Conservation (phyloP, 2,329 filamentous ascomycete species). For the Alternaria sp. region DNA sequence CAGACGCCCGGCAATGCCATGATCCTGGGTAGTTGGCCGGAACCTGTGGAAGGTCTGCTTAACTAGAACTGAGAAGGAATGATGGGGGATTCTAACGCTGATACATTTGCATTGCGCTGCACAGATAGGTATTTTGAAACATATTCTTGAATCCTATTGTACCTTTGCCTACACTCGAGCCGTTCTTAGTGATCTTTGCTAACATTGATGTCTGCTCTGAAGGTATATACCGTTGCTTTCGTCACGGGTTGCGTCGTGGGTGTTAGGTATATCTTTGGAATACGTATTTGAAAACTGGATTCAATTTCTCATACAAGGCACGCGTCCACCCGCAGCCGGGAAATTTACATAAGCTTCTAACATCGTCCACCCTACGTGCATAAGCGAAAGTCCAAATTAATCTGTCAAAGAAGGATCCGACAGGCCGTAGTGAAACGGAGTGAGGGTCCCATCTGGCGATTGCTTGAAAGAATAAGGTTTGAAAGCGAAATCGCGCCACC, state of each 20-base stretch:
- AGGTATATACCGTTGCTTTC: no score
- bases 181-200: neutral
- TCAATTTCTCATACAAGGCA: no score
- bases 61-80: constrained; percentile 18
- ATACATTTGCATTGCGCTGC: neutral
- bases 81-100: neutral
- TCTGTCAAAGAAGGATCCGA: neutral
- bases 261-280: no score
- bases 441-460: neutral
- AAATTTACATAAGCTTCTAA: no score
- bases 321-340: no score
- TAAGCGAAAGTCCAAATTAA: neutral
- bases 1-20: constrained; percentile 80
- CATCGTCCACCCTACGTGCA: neutral
- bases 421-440: neutral
- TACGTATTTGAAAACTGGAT: no score
- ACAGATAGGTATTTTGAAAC: neutral
- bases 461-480: neutral
- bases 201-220: no score
- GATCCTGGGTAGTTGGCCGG: constrained; percentile 86
- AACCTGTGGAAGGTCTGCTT: constrained; percentile 79
- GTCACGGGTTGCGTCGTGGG: no score
- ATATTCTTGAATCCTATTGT: neutral
- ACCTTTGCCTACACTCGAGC: neutral
- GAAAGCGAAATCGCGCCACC: neutral